phyloP scores from a whole-genome alignment of 2,329 filamentous ascomycete species.

The Epichloe bromicola region DNA sequence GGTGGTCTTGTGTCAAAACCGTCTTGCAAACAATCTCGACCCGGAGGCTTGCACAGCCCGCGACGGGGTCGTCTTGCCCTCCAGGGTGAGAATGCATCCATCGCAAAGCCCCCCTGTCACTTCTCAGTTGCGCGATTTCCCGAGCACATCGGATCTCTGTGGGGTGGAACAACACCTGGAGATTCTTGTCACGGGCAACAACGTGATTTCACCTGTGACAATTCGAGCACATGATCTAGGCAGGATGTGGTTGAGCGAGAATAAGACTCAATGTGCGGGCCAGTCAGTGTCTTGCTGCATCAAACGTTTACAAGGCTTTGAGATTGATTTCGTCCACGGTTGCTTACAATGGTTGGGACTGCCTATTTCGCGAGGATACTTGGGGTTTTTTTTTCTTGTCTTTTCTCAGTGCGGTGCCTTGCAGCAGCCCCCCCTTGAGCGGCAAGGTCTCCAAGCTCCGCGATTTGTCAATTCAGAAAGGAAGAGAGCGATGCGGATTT shows the following conservation, averaged over 20 bases:
- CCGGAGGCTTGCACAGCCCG: background rate
- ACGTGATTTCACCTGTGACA: background rate
- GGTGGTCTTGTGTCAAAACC: background rate
- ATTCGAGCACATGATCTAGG: background rate
- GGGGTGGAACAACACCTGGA: background rate
- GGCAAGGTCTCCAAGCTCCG: background rate
- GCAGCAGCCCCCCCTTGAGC: background rate
- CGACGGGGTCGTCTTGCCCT: background rate
- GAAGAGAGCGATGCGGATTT: background rate
- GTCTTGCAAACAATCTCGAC: background rate
- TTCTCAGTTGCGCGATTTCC: background rate
- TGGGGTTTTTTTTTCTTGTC: too few relatives aligned
- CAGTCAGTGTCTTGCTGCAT: background rate
- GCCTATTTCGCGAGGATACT: too few relatives aligned
- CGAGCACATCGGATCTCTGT: background rate
- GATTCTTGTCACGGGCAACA: background rate
- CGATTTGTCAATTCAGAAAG: background rate
- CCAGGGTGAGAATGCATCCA: background rate
- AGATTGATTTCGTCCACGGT: background rate
- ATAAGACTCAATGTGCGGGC: background rate
- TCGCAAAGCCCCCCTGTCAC: background rate
- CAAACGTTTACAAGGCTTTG: background rate
- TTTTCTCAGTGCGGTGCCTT: conserved; percentile 1
- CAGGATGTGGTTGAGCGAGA: background rate
- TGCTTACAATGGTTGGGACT: background rate